Evolutionary conservation across 768 basidiomycete species (phyloP).

Genomic region (Tylopilus subfusipes): DNA sequence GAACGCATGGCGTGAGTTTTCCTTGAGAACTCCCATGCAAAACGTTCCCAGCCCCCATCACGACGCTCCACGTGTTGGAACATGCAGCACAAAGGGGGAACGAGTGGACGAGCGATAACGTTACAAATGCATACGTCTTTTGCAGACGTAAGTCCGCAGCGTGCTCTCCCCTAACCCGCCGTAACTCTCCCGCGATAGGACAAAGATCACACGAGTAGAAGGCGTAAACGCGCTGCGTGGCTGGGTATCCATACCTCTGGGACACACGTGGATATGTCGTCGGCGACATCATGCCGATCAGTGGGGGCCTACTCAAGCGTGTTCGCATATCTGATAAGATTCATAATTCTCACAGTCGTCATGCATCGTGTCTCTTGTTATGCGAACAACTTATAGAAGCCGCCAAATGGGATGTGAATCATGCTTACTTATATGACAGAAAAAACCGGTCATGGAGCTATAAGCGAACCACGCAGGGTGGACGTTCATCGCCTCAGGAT

Average conservation of each 20-base stretch:
- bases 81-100: not conserved
- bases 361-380: too few relatives aligned
- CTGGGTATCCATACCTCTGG: not conserved
- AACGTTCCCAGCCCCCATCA: not conserved
- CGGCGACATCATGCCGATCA: not conserved
- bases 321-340: not conserved
- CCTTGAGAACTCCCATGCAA: not conserved
- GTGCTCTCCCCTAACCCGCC: not conserved
- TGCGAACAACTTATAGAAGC: too few relatives aligned
- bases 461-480: too few relatives aligned
- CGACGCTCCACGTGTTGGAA: not conserved
- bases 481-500: too few relatives aligned
- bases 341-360: not conserved
- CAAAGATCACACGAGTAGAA: not conserved
- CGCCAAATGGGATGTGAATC: too few relatives aligned
- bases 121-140: not conserved
- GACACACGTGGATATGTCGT: not conserved
- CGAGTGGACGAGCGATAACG: not conserved
- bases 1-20: not conserved
- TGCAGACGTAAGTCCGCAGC: not conserved
- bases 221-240: not conserved
- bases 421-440: too few relatives aligned
- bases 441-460: too few relatives aligned
- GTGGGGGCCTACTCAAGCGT: too few relatives aligned
- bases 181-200: conserved; percentile 2